Base-by-base conservation (phyloP, 2,329 filamentous ascomycete genomes). In the Beauveria sp. region DNA sequence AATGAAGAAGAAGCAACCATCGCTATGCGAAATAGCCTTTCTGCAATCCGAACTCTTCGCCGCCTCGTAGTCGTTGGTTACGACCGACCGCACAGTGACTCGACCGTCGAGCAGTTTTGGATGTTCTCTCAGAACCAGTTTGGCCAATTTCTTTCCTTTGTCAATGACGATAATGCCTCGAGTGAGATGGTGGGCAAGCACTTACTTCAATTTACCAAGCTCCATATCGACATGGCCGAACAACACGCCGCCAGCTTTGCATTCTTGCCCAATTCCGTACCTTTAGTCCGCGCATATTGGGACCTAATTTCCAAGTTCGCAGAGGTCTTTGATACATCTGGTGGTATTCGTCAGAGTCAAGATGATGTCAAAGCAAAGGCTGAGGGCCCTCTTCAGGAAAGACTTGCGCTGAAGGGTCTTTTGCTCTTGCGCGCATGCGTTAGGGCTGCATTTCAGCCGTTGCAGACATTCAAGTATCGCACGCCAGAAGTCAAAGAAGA, bases 171-270 rank as follows among this genome's bases (percentile, higher is more conserved):
- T n/a, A 75, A 77, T 6, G 73, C 83, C 3, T 75, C 87, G 1
- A 83, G 84, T 63, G 83, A 82, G 42, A 71, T 88, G 26, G 77
- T 96, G n/a, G 89, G 90, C 66, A 96, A 92, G 71, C 93, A 97
- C 70, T 79, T 96, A 2, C 76, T 97, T 48, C 93, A 98, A 70
- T 88, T 98, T 55, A 88, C 93, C 3, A 99, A 98, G 74, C 79
- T 99, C 3, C 95, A 98, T 71, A 81, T 96, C 45, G 88, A 91
- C 61, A 93, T 98, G 88, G 86, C 91, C 1, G 85, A 85, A 55
- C 77, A 80, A 5, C 92, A 96, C 71, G 87, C 93, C 1, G 87
- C 89, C 3, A 90, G 91, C 60, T 98, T 97, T 73, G 87, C 88
- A 1, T 80, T 91, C 14, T 81, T 99, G 7, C 91, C 92, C 2